phyloP scores from a whole-genome alignment of 345 rosid genomes.

The Acer saccharum region DNA sequence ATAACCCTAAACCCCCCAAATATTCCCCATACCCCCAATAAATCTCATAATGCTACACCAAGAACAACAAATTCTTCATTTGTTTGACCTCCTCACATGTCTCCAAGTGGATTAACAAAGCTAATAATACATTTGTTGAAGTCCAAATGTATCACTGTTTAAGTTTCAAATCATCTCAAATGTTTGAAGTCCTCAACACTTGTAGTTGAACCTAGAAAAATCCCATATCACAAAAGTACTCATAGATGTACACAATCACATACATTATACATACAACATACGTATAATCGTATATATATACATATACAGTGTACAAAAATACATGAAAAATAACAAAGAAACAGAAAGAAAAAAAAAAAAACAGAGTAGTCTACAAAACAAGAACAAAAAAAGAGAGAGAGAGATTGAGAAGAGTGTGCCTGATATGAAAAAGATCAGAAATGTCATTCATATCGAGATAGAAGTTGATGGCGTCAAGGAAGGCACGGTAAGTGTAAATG shows the following conservation, averaged over 20 bases:
- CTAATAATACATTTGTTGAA: too few species aligned
- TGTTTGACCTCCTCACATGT: too few species aligned
- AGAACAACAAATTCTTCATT: neutral
- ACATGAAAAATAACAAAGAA: neutral
- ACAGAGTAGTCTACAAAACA: neutral
- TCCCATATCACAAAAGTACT: neutral
- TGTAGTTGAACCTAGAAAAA: neutral
- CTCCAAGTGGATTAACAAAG: neutral
- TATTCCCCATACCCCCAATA: neutral
- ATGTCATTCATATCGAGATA: conserved; percentile 40
- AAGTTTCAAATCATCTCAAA: neutral
- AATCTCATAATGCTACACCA: too few species aligned
- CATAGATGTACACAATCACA: neutral
- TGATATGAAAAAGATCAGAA: conserved; percentile 52
- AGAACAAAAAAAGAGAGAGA: neutral
- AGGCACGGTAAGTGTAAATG: conserved; percentile 43
- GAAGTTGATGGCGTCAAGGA: conserved; percentile 56
- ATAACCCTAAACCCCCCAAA: conserved; percentile 3
- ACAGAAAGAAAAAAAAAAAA: too few species aligned
- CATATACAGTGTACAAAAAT: neutral
- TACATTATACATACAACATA: neutral
- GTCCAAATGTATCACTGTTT: neutral
- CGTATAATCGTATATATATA: neutral
- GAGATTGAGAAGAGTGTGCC: conserved; percentile 22
- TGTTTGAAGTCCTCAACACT: neutral